phyloP scores from a whole-genome alignment of 768 basidiomycete species.

The Galerina sulciceps region DNA sequence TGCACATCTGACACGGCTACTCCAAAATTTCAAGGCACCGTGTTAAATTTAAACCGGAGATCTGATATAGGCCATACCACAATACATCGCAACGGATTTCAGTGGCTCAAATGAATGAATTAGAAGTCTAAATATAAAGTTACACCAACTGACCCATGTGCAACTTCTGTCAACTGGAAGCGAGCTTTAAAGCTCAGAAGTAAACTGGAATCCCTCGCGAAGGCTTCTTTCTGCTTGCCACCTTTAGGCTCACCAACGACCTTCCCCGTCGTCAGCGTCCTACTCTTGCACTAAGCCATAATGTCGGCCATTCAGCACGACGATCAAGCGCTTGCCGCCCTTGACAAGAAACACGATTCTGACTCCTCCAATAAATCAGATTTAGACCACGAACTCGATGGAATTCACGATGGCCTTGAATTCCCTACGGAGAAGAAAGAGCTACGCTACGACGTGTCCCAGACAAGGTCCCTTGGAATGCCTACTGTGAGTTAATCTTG shows the following conservation, averaged over 20 bases:
- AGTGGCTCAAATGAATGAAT: neutral
- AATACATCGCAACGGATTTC: neutral
- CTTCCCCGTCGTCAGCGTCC: neutral
- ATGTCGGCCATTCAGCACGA: conserved; percentile 28
- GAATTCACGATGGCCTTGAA: conserved; percentile 55
- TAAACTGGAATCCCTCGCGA: neutral
- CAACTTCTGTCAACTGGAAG: conserved; percentile 6
- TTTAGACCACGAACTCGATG: conserved; percentile 28
- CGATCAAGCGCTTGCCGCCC: conserved; percentile 14
- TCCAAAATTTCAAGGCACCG: too few species aligned
- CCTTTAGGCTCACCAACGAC: neutral
- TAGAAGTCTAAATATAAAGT: conserved; percentile 4
- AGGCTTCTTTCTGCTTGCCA: conserved; percentile 15
- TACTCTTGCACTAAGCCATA: conserved; percentile 1
- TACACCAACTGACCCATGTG: conserved; percentile 8
- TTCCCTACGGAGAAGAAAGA: conserved; percentile 70
- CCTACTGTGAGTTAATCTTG: conserved; percentile 44
- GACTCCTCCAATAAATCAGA: conserved; percentile 20
- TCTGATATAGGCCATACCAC: too few species aligned
- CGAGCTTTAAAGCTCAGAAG: conserved; percentile 9
- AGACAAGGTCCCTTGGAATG: conserved; percentile 61
- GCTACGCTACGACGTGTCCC: conserved; percentile 62
- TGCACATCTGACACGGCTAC: too few species aligned
- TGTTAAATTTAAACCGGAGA: too few species aligned
- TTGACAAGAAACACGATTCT: conserved; percentile 19